Evolutionary conservation across 2,329 filamentous ascomycete species (phyloP), one percentile per base, ranked within the genome.

Genomic region (Diaporthe aspalathi): DNA sequence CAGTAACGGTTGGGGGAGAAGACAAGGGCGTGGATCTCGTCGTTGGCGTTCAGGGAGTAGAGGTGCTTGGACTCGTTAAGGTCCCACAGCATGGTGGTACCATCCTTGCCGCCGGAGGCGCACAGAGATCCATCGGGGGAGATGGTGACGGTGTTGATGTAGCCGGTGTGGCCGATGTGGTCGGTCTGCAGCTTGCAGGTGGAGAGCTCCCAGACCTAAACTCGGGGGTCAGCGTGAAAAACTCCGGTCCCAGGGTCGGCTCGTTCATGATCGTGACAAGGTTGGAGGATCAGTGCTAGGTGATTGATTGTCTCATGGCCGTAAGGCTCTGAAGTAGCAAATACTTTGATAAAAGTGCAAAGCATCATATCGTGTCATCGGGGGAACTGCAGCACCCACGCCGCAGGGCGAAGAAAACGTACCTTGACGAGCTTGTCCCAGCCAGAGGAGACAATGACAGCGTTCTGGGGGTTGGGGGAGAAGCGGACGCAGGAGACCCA

Each of bases 371-470:
- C 71, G 53, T 35, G 49, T 20, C 4, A 11, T 53, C 8, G 24
- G 6, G 22, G 45, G 87, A 87, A 83, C 72, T 74, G 76, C 71
- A 73, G 71, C 68, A 45, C 22, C 24, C 16, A 6, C 16, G 70
- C n/a, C 57, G 67, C 52, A 35, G 32, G 32, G 8, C 20, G 29
- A 32, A 5, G 16, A 24, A 66, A 75, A 90, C 95, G 81, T 89
- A 99, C 96, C 96, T 99, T 99, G 85, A 99, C 96, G 80, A 98
- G 93, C 92, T 98, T 99, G 90, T 99, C 96, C 96, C 96, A 99
- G 81, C 95, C 95, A 86, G 93, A 92, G 84, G 93, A 97, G 84
- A 99, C 96, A 84, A 99, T 99, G 85, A 99, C 96, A 79, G 96
- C 95, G 92, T 98, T 99, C 90, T 98, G 95, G 82, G 96, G 96